phyloP scores from a whole-genome alignment of 2,329 filamentous ascomycete genomes.

The Trichoderma sp. region DNA sequence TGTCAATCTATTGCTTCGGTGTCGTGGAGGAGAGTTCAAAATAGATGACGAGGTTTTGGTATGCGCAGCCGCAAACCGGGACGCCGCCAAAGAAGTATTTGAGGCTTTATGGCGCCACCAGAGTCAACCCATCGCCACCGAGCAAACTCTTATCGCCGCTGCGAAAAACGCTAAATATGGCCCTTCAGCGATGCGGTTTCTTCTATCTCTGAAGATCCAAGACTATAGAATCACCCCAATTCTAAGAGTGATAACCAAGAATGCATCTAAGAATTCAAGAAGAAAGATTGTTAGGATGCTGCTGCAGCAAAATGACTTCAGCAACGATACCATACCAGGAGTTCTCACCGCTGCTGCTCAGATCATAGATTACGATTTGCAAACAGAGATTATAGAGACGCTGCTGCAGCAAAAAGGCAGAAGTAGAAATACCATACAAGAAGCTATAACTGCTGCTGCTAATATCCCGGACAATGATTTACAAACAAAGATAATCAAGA shows the following conservation, averaged over 20 bases:
- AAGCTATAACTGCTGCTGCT: no score
- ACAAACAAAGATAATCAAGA: no score
- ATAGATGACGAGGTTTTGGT: fast-evolving
- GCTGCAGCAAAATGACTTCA: not conserved
- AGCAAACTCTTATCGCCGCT: not conserved
- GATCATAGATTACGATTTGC: no score
- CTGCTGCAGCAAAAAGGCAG: not conserved
- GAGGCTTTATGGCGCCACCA: not conserved
- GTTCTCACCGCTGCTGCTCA: no score
- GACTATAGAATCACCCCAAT: no score
- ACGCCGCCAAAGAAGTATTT: not conserved
- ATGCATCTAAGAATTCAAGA: no score
- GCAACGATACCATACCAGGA: no score
- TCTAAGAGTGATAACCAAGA: no score
- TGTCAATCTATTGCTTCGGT: not conserved
- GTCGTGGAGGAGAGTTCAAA: not conserved
- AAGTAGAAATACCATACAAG: no score
- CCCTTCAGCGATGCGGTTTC: not conserved
- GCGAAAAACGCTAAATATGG: no score
- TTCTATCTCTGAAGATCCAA: not conserved
- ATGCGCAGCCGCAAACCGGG: not conserved
- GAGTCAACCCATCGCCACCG: not conserved
- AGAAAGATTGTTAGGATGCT: not conserved
- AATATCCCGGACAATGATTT: no score
- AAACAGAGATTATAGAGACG: not conserved